Evolutionary conservation across 169 alveolate species (phyloP).

Genomic region (Cryptosporidium canis): DNA sequence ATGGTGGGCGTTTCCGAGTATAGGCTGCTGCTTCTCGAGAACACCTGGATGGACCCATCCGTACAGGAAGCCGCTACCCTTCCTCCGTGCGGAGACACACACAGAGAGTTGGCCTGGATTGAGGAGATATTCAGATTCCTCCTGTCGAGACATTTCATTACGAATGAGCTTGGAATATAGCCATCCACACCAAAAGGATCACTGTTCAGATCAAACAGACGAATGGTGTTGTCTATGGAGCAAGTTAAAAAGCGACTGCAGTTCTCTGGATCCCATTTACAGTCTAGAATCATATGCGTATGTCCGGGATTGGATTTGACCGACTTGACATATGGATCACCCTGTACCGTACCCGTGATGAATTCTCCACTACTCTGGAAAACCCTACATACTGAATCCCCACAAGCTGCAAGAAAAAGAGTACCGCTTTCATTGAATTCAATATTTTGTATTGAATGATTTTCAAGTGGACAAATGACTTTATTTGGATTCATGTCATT

Average conservation of each 20-base stretch:
- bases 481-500: conserved; percentile 51
- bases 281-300: conserved; percentile 63
- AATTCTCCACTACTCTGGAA: conserved; percentile 49
- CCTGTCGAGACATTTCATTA: conserved; percentile 41
- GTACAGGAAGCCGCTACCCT: conserved; percentile 34
- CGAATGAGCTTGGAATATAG: conserved; percentile 33
- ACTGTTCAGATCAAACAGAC: conserved; percentile 63
- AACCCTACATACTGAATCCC: conserved; percentile 53
- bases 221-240: conserved; percentile 43
- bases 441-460: conserved; percentile 26
- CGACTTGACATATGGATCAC: conserved; percentile 70
- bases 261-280: conserved; percentile 44
- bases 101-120: conserved; percentile 23
- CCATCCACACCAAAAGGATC: conserved; percentile 61
- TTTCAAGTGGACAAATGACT: conserved; percentile 51
- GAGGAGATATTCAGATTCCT: conserved; percentile 45
- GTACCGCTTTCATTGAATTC: conserved; percentile 40
- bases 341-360: conserved; percentile 54
- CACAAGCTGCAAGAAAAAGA: conserved; percentile 52
- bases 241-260: conserved; percentile 29
- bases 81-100: conserved; percentile 30
- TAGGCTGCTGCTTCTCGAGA: neutral
- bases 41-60: conserved; percentile 64
- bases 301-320: conserved; percentile 54
- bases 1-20: conserved; percentile 55